These are phyloP conservation scores for Chaetomium sp. DNA, from an alignment of 2,329 filamentous ascomycete species.

Conservation along the genomic window DNA sequence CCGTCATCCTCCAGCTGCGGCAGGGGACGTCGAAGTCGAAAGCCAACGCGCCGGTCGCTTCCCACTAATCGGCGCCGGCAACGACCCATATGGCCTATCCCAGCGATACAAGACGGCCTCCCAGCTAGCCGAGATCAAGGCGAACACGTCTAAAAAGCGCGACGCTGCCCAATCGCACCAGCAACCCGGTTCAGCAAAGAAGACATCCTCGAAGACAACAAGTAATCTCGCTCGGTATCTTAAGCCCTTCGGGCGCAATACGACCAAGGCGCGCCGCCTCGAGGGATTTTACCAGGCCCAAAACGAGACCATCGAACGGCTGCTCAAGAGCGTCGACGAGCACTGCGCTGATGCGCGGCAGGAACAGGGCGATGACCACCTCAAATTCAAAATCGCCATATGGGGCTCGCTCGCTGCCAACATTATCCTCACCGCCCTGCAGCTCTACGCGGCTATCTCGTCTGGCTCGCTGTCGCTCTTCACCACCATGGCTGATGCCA, in stretches of 20 bases:
- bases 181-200: neutral
- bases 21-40: conserved; percentile 48
- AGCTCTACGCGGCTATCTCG: conserved; percentile 80
- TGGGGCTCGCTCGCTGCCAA: conserved; percentile 73
- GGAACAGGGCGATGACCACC: conserved; percentile 71
- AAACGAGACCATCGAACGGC: conserved; percentile 86
- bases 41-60: conserved; percentile 42
- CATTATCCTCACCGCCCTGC: conserved; percentile 67
- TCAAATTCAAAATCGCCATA: conserved; percentile 63
- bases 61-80: conserved; percentile 55
- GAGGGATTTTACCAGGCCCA: conserved; percentile 82
- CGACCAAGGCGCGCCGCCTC: conserved; percentile 38
- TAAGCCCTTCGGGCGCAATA: conserved; percentile 28
- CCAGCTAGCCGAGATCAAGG: conserved; percentile 70
- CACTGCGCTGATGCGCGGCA: conserved; percentile 77
- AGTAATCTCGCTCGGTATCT: conserved; percentile 25
- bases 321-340: conserved; percentile 89
- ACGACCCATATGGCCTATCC: conserved; percentile 77
- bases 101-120: conserved; percentile 68
- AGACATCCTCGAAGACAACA: neutral
- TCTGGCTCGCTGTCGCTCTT: conserved; percentile 92
- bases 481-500: conserved; percentile 91
- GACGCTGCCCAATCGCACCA: conserved; percentile 31
- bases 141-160: conserved; percentile 75
- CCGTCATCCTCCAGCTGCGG: conserved; percentile 18